These are phyloP conservation scores for barley (Hordeum vulgare) DNA, from an alignment of 176 grass and related monocot genomes.

Conservation along the genomic window DNA sequence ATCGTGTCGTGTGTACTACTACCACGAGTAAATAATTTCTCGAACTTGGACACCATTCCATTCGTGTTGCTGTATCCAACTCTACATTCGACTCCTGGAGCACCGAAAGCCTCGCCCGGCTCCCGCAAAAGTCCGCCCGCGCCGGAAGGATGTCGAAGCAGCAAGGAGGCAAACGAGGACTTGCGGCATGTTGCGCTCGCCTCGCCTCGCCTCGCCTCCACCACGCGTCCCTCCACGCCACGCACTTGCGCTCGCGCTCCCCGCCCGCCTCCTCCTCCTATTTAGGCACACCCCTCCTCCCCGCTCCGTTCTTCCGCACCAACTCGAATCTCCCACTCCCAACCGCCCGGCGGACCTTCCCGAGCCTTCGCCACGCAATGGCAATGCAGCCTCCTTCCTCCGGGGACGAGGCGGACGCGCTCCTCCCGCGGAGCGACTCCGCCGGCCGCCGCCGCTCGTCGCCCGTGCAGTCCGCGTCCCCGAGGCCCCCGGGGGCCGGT, in stretches of 20 bases:
- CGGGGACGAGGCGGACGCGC: constrained; percentile 29
- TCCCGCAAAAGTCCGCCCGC: background rate
- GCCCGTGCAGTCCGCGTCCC: constrained; percentile 25
- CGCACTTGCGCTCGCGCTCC: background rate
- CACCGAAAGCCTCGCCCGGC: background rate
- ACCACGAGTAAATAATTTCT: background rate
- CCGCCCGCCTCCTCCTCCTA: background rate
- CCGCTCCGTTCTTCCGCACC: background rate
- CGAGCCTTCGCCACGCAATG: background rate
- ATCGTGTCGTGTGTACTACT: no score
- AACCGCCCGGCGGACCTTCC: background rate
- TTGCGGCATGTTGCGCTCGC: background rate
- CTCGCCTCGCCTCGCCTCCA: background rate
- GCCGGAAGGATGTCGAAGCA: background rate
- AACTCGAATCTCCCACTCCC: constrained; percentile 15
- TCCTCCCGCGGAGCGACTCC: constrained; percentile 41
- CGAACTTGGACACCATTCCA: background rate
- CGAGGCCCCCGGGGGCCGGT: constrained; percentile 5
- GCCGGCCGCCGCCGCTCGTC: constrained; percentile 30
- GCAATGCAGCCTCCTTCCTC: constrained; percentile 25
- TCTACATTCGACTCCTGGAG: background rate
- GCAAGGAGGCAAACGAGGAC: background rate
- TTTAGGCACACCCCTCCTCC: constrained; percentile 18
- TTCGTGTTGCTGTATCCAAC: background rate
- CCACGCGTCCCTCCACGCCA: background rate